phyloP scores from a whole-genome alignment of 805 yeast species.

The Yamadazyma philogaea region DNA sequence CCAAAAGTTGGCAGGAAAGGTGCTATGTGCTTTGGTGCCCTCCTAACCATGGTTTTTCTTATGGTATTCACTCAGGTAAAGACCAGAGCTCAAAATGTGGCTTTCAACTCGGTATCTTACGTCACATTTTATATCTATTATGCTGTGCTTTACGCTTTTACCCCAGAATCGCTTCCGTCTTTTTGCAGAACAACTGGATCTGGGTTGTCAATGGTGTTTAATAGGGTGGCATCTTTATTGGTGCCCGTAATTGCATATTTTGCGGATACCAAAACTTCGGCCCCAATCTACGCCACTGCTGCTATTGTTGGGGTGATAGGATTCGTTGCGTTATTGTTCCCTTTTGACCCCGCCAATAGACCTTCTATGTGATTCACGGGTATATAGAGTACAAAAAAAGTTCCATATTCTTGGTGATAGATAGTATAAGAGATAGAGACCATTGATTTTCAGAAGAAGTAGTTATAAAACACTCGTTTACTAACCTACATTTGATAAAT shows the following conservation, averaged over 20 bases:
- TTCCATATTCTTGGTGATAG: not conserved
- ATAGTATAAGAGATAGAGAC: no score
- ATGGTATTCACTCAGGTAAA: constrained; percentile 61
- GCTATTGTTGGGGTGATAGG: constrained; percentile 34
- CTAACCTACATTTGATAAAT: no score
- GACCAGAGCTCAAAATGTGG: constrained; percentile 41
- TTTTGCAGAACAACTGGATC: constrained; percentile 36
- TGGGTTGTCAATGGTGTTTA: constrained; percentile 32
- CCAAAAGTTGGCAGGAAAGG: constrained; percentile 52
- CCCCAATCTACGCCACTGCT: constrained; percentile 37
- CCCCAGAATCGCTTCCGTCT: constrained; percentile 38
- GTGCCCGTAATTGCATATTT: constrained; percentile 40
- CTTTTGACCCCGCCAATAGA: constrained; percentile 28
- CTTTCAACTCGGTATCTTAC: constrained; percentile 52
- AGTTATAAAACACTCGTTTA: no score
- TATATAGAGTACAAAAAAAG: not conserved
- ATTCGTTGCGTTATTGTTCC: constrained; percentile 28
- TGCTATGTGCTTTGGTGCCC: constrained; percentile 52
- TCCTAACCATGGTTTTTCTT: constrained; percentile 53
- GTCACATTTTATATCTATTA: constrained; percentile 36
- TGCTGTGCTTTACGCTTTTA: constrained; percentile 32
- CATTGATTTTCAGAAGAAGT: no score
- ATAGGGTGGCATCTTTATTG: constrained; percentile 32
- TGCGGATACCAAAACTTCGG: constrained; percentile 24
- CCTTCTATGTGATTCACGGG: not conserved